Evolutionary conservation across 169 alveolate genomes (phyloP), one percentile per base, ranked within the genome.

Genomic region (Plasmodium gallinaceum): DNA sequence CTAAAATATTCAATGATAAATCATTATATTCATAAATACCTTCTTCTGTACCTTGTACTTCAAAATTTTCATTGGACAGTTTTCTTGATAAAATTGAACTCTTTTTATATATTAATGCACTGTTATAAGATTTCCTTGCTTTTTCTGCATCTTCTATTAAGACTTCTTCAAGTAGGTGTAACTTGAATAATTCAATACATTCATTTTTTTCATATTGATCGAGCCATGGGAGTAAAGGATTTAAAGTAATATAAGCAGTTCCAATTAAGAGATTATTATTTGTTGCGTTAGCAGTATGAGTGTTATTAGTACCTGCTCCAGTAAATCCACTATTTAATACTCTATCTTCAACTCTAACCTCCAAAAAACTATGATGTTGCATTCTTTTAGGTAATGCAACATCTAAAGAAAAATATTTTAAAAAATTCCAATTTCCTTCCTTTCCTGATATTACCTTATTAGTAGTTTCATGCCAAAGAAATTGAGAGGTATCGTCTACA

Each of bases 341-440:
- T 52, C 93, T 92, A 39, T 87, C 78, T 14, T 92, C 87, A 0
- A 95, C 75, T 24, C 88, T 74, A 14, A 95, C 94, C 62, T 95
- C 96, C 22, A 95, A 74, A 74, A 89, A 94, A 61, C 95, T 88
- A 74, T 95, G 97, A 68, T 95, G 97, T 61, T 95, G 97, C 96
- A 95, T 94, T 57, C 97, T 92, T 57, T 95, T 95, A 14, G 97
- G 97, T 24, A 95, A 74, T 6, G 93, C 93, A 18, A 92, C 95
- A 10, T 69, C 72, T 60, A 95, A 80, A 32, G 88, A 93, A 52
- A 93, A 95, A 32, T 92, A 86, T 48, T 93, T 88, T 54, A 91
- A 66, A 10, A 88, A 94, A 66, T 93, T 91, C 94, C 95, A 92
- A 57, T 93, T 91, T 8, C 95, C 94, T 58, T 93, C 93, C 57